phyloP scores from a whole-genome alignment of 257 asterid species.

The Ballota nigra region DNA sequence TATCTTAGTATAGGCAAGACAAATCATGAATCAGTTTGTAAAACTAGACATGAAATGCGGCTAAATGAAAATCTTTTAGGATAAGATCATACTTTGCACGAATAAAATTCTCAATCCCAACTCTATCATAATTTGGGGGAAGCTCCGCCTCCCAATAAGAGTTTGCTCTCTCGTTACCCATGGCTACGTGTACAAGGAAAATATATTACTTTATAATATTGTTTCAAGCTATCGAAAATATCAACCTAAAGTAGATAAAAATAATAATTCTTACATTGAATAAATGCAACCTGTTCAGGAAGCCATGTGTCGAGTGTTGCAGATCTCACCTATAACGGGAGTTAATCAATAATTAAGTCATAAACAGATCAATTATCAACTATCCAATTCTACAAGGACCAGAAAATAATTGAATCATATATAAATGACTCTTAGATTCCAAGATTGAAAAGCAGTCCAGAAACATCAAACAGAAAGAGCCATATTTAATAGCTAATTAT shows the following conservation, averaged over 20 bases:
- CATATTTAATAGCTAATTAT: background rate
- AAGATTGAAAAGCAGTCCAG: conserved; percentile 10
- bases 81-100: conserved; percentile 86
- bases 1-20: conserved; percentile 48
- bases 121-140: conserved; percentile 97
- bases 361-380: conserved; percentile 14
- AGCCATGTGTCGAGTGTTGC: conserved; percentile 99
- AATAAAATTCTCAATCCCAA: conserved; percentile 97
- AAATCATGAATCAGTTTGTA: conserved; percentile 24
- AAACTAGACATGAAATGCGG: conserved; percentile 13
- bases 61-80: conserved; percentile 4
- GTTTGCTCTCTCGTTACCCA: conserved; percentile 98
- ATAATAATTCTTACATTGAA: conserved; percentile 66
- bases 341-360: conserved; percentile 21
- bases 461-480: conserved; percentile 5
- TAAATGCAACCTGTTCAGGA: conserved; percentile 98
- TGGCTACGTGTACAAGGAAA: conserved; percentile 50
- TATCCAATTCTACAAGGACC: background rate
- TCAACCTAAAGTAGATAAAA: conserved; percentile 11
- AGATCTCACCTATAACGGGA: conserved; percentile 78
- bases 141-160: conserved; percentile 98
- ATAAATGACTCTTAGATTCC: background rate
- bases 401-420: conserved; percentile 1
- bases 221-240: background rate
- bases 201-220: background rate